phyloP scores from a whole-genome alignment of 1,284 basidiomycete genomes.

The Papiliotrema flavescens region DNA sequence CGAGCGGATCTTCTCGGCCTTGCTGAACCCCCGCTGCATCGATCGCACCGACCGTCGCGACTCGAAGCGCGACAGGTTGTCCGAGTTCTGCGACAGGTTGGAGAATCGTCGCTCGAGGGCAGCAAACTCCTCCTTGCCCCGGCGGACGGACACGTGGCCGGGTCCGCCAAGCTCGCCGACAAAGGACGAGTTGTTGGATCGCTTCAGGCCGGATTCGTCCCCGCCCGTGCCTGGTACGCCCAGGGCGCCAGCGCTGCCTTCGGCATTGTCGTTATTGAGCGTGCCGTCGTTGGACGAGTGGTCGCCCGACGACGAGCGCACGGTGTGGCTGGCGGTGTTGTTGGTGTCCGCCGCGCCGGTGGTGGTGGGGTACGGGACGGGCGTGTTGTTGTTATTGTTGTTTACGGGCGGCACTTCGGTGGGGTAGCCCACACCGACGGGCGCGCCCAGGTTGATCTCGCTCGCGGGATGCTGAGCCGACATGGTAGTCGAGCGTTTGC shows the following conservation, averaged over 20 bases:
- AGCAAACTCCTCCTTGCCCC: conserved; percentile 41
- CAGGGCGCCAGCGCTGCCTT: neutral
- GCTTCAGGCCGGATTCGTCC: conserved; percentile 9
- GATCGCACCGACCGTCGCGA: conserved; percentile 28
- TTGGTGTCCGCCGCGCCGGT: neutral
- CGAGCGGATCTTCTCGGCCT: conserved; percentile 1
- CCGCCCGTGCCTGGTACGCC: neutral
- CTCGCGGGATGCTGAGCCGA: conserved; percentile 5
- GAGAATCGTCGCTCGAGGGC: conserved; percentile 43
- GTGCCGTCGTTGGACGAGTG: conserved; percentile 4
- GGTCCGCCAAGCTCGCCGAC: conserved; percentile 33
- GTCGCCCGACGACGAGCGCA: neutral
- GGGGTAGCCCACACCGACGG: conserved; percentile 4
- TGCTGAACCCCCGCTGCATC: conserved; percentile 10
- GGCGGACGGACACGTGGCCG: conserved; percentile 29
- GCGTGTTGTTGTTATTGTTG: neutral
- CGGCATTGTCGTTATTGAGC: neutral
- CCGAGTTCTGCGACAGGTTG: conserved; percentile 36
- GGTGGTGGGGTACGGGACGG: neutral
- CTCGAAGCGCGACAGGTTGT: conserved; percentile 27
- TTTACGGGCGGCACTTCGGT: neutral
- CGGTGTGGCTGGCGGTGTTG: neutral
- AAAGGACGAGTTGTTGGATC: conserved; percentile 25
- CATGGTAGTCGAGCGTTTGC: neutral
- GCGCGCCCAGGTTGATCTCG: conserved; percentile 10